A percentile compares a stretch with the other conserved stretches of the same genome.
Conservation (phyloP, 306 rosid species). For the Dryas drummondii region DNA sequence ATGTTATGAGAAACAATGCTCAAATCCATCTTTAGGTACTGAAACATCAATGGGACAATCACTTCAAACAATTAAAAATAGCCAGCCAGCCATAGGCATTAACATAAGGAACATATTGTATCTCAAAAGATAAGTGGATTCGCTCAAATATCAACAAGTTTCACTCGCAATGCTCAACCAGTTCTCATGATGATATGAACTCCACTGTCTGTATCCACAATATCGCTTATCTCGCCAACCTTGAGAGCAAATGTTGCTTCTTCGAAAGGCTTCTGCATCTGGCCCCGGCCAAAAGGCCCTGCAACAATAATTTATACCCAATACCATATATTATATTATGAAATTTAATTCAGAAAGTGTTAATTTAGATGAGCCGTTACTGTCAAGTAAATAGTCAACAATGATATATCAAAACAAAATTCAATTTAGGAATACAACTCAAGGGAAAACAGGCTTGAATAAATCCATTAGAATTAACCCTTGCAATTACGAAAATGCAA, state of each 20-base stretch:
- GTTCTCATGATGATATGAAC: conserved; percentile 90
- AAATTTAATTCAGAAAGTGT: not conserved
- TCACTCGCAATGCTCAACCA: conserved; percentile 36
- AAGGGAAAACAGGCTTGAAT: not conserved
- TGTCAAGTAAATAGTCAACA: not conserved
- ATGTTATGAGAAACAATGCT: conserved; percentile 23
- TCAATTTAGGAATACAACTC: not conserved
- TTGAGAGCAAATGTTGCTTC: conserved; percentile 74
- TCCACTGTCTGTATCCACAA: conserved; percentile 94
- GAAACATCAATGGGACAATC: conserved; percentile 31
- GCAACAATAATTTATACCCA: conserved; percentile 14
- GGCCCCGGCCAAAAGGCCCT: conserved; percentile 96
- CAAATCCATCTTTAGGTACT: conserved; percentile 25
- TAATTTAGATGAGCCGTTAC: not conserved
- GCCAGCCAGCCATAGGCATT: conserved; percentile 3
- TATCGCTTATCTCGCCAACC: conserved; percentile 84
- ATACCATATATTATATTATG: not conserved
- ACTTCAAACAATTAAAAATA: conserved; percentile 21
- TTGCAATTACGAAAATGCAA: too few species aligned
- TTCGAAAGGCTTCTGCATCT: conserved; percentile 98
- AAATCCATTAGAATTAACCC: too few species aligned
- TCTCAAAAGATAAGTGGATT: conserved; percentile 17
- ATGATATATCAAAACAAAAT: not conserved
- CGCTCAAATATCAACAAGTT: conserved; percentile 13
- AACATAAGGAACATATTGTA: conserved; percentile 15